Evolutionary conservation across 2,329 filamentous ascomycete species (phyloP).

Genomic region (Cryoendolithus antarcticus): DNA sequence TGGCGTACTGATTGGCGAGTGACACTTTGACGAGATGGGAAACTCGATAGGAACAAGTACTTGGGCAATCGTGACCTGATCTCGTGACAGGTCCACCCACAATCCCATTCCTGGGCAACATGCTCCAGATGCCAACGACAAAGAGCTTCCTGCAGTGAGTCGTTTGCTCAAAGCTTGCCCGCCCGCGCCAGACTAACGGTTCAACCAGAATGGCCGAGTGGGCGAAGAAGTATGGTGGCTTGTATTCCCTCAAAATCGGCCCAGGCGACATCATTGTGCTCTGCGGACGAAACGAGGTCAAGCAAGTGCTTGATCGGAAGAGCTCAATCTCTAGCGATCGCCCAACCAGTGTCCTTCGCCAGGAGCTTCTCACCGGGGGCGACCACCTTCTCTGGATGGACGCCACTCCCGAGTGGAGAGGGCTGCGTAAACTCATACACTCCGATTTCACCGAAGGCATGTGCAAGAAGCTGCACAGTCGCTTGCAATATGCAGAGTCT

Average conservation of each 20-base stretch:
- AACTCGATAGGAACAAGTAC: too few species aligned
- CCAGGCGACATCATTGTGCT: constrained; percentile 30
- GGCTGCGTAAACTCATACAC: constrained; percentile 33
- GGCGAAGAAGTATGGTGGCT: constrained; percentile 17
- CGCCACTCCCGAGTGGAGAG: constrained; percentile 35
- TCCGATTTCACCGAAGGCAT: constrained; percentile 31
- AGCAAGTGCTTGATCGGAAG: constrained; percentile 35
- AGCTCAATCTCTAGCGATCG: constrained; percentile 30
- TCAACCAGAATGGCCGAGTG: constrained; percentile 20
- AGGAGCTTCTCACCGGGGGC: constrained; percentile 33
- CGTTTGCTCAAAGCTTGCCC: too few species aligned
- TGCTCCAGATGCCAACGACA: constrained; percentile 27
- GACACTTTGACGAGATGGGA: too few species aligned
- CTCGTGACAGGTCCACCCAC: constrained; percentile 27
- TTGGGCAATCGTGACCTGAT: too few species aligned
- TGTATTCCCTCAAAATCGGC: constrained; percentile 28
- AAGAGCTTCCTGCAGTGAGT: constrained; percentile 18
- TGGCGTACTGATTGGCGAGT: too few species aligned
- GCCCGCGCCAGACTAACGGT: too few species aligned
- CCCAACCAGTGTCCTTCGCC: too few species aligned
- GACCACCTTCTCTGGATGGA: constrained; percentile 38
- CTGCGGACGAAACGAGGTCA: constrained; percentile 27
- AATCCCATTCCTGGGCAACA: constrained; percentile 31
- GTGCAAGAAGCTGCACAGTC: too few species aligned
- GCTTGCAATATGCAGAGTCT: too few species aligned